These are phyloP conservation scores for Blastobotrys peoriensis DNA, from an alignment of 805 yeast species.

Conservation along the genomic window DNA sequence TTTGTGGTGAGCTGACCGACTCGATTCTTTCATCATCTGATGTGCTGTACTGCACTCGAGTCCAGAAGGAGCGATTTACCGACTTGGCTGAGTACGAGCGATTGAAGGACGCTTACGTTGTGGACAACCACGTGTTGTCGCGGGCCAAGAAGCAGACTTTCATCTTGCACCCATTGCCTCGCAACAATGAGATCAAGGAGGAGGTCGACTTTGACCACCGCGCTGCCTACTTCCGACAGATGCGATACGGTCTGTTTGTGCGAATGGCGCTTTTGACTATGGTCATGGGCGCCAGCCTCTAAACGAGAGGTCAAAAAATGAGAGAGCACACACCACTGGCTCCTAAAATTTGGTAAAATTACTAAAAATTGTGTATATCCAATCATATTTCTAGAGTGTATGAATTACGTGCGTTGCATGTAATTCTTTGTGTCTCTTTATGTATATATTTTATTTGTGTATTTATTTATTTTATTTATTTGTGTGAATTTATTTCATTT, in stretches of 20 bases:
- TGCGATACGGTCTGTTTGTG: conserved; percentile 96
- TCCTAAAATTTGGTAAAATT: not conserved
- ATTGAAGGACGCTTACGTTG: conserved; percentile 84
- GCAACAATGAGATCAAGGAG: conserved; percentile 92
- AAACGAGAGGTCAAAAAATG: conserved; percentile 14
- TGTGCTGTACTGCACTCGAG: conserved; percentile 95
- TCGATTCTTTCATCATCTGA: conserved; percentile 86
- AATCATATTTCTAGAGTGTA: conserved; percentile 4
- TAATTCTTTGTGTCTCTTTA: not conserved
- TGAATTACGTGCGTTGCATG: conserved; percentile 1
- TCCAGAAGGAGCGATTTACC: conserved; percentile 92
- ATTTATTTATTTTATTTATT: not conserved
- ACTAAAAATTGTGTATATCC: not conserved
- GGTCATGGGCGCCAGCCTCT: conserved; percentile 94
- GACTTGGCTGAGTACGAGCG: conserved; percentile 72
- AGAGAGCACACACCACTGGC: not conserved
- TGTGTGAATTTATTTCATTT: not conserved
- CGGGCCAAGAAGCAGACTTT: conserved; percentile 98
- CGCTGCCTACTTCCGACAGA: conserved; percentile 98
- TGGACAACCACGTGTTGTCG: conserved; percentile 84
- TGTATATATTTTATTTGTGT: not conserved
- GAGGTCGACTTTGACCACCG: conserved; percentile 99
- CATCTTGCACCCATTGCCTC: conserved; percentile 97
- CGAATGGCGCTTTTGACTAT: conserved; percentile 98
- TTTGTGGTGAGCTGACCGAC: conserved; percentile 70